Evolutionary conservation across 2,329 filamentous ascomycete genomes (phyloP).

Genomic region (Fusarium buharicum): DNA sequence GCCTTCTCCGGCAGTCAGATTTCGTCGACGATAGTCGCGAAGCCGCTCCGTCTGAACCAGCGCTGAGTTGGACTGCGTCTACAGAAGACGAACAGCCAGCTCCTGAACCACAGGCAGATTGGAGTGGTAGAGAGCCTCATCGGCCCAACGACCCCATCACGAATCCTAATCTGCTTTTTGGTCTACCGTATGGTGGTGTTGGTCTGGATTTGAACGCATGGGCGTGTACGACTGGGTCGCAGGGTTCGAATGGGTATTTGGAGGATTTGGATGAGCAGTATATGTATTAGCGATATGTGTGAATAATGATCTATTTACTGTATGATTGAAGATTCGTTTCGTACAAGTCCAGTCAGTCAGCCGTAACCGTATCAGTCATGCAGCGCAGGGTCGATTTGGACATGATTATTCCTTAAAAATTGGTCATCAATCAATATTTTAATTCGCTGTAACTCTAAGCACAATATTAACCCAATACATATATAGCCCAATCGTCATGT

Average conservation of each 20-base stretch:
- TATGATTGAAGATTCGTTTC: too few species aligned
- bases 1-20: conserved; percentile 52
- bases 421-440: too few species aligned
- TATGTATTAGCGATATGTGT: conserved; percentile 36
- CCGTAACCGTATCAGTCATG: too few species aligned
- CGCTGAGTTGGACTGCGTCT: conserved; percentile 37
- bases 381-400: too few species aligned
- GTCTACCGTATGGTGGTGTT: conserved; percentile 35
- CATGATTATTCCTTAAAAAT: too few species aligned
- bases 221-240: conserved; percentile 23
- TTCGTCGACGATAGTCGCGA: conserved; percentile 55
- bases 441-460: too few species aligned
- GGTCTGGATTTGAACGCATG: conserved; percentile 38
- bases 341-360: too few species aligned
- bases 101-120: conserved; percentile 25
- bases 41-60: conserved; percentile 38
- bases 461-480: too few species aligned
- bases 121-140: conserved; percentile 20
- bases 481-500: too few species aligned
- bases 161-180: conserved; percentile 40
- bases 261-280: conserved; percentile 42
- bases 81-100: conserved; percentile 38
- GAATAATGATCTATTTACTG: not conserved
- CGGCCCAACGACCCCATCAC: conserved; percentile 17
- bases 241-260: conserved; percentile 33